These are phyloP conservation scores for Melampsora americana DNA, from an alignment of 1,284 basidiomycete genomes.

Conservation along the genomic window DNA sequence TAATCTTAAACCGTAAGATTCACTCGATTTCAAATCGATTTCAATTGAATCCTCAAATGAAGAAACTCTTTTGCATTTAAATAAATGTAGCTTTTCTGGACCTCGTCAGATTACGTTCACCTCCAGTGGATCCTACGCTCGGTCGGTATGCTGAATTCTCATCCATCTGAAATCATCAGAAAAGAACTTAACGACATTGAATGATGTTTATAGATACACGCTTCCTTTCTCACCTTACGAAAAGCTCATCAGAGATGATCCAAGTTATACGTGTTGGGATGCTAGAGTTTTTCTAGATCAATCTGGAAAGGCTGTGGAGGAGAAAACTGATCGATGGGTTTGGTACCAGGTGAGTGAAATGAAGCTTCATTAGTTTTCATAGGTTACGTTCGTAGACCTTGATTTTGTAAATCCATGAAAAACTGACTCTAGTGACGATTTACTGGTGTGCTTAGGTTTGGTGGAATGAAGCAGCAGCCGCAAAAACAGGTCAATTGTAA, in stretches of 20 bases:
- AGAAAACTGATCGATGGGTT: slow-evolving; percentile 28
- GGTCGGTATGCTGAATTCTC: not conserved
- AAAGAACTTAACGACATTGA: not conserved
- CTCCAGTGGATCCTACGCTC: not conserved
- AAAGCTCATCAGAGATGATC: slow-evolving; percentile 24
- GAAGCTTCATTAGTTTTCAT: too few relatives aligned
- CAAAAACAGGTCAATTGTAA: slow-evolving; percentile 8
- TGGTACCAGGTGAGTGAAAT: slow-evolving; percentile 30
- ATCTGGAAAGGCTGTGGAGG: slow-evolving; percentile 5
- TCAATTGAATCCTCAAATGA: not conserved
- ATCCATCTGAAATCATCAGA: not conserved
- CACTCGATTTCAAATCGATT: not conserved
- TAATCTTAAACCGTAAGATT: not conserved
- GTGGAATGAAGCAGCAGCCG: slow-evolving; percentile 37
- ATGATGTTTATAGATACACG: slow-evolving; percentile 9
- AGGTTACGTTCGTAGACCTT: not conserved
- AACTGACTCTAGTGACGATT: not conserved
- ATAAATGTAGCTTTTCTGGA: not conserved
- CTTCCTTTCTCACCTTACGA: slow-evolving; percentile 35
- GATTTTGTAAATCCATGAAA: not conserved
- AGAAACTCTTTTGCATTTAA: not conserved
- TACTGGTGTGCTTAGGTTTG: slow-evolving; percentile 16
- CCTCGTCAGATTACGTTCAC: not conserved
- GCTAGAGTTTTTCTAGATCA: slow-evolving; percentile 19
- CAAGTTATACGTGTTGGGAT: slow-evolving; percentile 26